Evolutionary conservation across 768 basidiomycete species (phyloP), one percentile per base, ranked within the genome.

Genomic region (Lyophyllum decastes): DNA sequence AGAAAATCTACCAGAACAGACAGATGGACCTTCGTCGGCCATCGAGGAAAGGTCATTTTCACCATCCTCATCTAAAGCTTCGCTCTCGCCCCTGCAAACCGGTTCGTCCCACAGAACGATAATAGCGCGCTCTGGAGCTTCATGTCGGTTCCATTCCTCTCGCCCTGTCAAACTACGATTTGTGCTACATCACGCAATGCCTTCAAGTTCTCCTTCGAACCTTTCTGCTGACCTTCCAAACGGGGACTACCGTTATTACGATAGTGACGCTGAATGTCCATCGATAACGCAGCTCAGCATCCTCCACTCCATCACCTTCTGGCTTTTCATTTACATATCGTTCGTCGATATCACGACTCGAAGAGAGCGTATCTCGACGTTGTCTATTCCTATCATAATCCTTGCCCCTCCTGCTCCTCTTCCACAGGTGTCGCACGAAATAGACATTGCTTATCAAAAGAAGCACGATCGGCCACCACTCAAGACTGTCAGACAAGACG

Each of bases 61-160:
- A 46, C 57, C 72, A 11, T 73, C 75, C 5, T 75, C 76, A 2
- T 76, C 78, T 30, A 80, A 80, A 55, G 76, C 26, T 73, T 79
- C 17, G 72, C 77, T 41, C 81, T 82, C 46, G 44, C 49, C 41
- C 3, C 26, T 19, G 11, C 24, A 44, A 22, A 16, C 14, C 6
- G 50, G 33, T 27, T 40, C 46, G 9, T 63, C 55, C 26, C 56
- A 63, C 62, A 74, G 78, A 38, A 77, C 80, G 2, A 78, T 88
- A 50, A 77, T 98, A 25, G 87, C 93, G 12, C 84, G 89, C 7
- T 94, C 95, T 14, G 96, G 96, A 46, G 95, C 94, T 43, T 89
- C 93, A 19, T 94, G 94, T 70, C 87, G 94, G 46, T 94, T 97
- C 68, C 94, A 97, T 63, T 83, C 87, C 0, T 80, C 83, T 45